Evolutionary conservation across 768 basidiomycete species (phyloP).

Genomic region (Gymnopilus dilepis): DNA sequence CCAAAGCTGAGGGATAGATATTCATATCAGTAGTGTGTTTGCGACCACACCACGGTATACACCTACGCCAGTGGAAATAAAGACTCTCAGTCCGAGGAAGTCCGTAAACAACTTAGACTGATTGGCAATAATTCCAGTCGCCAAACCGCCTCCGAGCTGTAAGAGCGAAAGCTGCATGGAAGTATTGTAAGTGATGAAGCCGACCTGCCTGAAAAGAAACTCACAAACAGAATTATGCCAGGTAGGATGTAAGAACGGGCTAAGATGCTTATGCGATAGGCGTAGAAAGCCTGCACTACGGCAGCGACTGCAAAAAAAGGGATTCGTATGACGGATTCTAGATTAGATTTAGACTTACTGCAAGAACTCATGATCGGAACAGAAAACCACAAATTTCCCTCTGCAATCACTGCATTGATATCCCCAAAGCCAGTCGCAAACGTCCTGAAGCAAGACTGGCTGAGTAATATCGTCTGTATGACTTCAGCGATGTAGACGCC

Average conservation of each 20-base stretch:
- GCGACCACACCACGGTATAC: too few relatives aligned
- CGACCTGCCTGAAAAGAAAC: neutral
- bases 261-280: conserved; percentile 13
- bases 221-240: neutral
- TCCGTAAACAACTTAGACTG: neutral
- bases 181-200: neutral
- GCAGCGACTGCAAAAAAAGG: conserved; percentile 10
- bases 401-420: conserved; percentile 18
- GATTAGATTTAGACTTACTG: conserved; percentile 14
- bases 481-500: conserved; percentile 18
- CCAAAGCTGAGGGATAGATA: conserved; percentile 13
- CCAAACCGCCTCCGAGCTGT: conserved; percentile 14
- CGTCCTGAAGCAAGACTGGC: conserved; percentile 25
- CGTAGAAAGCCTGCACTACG: conserved; percentile 23
- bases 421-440: conserved; percentile 31
- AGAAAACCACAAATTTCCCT: conserved; percentile 28
- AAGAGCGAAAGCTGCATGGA: conserved; percentile 13
- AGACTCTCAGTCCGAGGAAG: neutral
- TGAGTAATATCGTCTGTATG: conserved; percentile 23
- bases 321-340: neutral
- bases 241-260: conserved; percentile 11
- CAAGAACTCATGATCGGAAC: conserved; percentile 26
- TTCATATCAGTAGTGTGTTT: neutral
- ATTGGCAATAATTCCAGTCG: neutral
- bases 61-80: conserved; percentile 1